Percentiles rank a stretch among this genome's conserved stretches.
Conservation (phyloP, 495 filamentous ascomycete genomes). For the Echria macrotheca region DNA sequence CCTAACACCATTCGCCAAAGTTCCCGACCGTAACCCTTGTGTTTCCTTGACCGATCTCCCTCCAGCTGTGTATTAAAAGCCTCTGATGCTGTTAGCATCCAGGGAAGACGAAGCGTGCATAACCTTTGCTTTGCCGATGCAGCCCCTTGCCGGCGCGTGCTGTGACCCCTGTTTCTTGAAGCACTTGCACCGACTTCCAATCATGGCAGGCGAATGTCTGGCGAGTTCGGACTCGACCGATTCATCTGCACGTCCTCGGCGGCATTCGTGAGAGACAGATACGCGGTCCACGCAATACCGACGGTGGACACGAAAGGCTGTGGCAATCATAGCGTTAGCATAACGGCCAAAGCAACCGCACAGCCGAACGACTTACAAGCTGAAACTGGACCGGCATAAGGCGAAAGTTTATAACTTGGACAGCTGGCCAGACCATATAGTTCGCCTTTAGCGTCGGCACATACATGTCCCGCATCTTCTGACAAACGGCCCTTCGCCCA, state of each 20-base stretch:
- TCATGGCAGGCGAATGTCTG: slow-evolving; percentile 25
- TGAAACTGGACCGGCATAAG: slow-evolving; percentile 94
- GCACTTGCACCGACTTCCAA: background rate
- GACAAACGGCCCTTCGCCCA: slow-evolving; percentile 66
- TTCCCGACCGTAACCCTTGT: too few species aligned
- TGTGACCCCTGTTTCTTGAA: too few species aligned
- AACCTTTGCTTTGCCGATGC: too few species aligned
- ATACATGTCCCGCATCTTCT: slow-evolving; percentile 92
- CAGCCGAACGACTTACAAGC: slow-evolving; percentile 80
- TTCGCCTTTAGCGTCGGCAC: slow-evolving; percentile 92
- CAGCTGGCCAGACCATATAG: slow-evolving; percentile 90
- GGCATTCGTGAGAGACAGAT: slow-evolving; percentile 90
- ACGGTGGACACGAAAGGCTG: slow-evolving; percentile 95
- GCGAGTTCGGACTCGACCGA: slow-evolving; percentile 19
- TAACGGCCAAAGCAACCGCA: too few species aligned
- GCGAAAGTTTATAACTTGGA: slow-evolving; percentile 96
- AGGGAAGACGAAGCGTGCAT: too few species aligned
- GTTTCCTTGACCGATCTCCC: too few species aligned
- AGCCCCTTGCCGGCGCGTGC: too few species aligned
- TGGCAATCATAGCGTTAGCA: background rate
- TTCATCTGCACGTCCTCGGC: slow-evolving; percentile 53
- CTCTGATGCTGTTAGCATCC: too few species aligned
- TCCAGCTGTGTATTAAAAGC: too few species aligned
- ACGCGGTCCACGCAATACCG: slow-evolving; percentile 99
- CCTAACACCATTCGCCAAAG: too few species aligned